Base-by-base conservation (phyloP, 1,284 basidiomycete genomes). In the Trichosporon faecale region DNA sequence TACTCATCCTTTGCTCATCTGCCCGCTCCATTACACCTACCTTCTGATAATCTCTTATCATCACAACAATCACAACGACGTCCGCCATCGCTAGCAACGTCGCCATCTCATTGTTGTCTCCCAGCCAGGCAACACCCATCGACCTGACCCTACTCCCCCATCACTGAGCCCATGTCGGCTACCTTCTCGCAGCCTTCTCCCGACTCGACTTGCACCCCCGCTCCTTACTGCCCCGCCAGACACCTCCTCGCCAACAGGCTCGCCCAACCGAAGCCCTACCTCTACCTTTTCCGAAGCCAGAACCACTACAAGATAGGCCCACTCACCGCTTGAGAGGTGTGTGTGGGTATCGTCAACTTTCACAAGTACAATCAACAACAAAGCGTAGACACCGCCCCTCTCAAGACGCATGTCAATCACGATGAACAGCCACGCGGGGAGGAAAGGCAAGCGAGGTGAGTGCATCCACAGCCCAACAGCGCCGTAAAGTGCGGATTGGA, bases 371-470 rank as follows among this genome's bases (percentile, higher is more conserved):
- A 61, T 23, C 27, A 29, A 27, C 55, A 60, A 27, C 57, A 31
- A 33, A 31, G 29, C 57, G 57, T 60, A n/a, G 18, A 52, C 64
- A 61, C 23, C n/a, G 16, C 27, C 68, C 27, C 16, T 60, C 27
- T 65, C 18, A 46, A 44, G 37, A 57, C 64, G 23, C 69, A 71
- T 71, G 70, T 72, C 73, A 23, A 71, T 74, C 66, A 72, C 73
- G 46, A 72, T 72, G 69, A 72, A 70, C 66, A 33, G 49, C 31
- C 55, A 67, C 57, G 63, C 65, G 70, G 73, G 70, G 71, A 70
- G 73, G 70, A 70, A 74, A 64, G 73, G 69, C 70, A 74, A 72
- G 66, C 70, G 73, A 69, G 73, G 73, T 74, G 46, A 74, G 73
- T 72, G 3, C 35, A 44, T 60, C 57, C 12, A n/a, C 21, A 52